Evolutionary conservation across 2,329 filamentous ascomycete genomes (phyloP), one percentile per base, ranked within the genome.

Genomic region (Fusarium torreyae): DNA sequence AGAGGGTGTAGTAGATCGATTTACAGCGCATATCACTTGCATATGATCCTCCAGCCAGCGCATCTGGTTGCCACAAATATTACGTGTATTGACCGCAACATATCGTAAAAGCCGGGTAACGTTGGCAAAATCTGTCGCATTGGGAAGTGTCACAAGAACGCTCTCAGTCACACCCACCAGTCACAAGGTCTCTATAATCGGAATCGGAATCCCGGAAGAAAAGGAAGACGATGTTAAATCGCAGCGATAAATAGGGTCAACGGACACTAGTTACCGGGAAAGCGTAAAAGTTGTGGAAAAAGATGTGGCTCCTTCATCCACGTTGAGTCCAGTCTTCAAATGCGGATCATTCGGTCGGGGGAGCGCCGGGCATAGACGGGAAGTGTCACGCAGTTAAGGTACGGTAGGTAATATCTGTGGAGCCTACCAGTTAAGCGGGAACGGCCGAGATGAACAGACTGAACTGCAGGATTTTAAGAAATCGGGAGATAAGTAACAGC

Each of bases 291-390:
- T 33, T 50, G 22, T 39, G 22, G 31, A n/a, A n/a, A 22, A 18
- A 33, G 18, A 38, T 50, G 22, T 39, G 22, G 14, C 31, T 38
- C 20, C 9, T 26, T 51, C 38, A 13, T 36, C 42, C 36, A 33
- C n/a, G 28, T 38, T 18, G 34, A 18, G 14, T 22, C 10, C 24
- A 33, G 20, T 57, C 14, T 50, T 26, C 15, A 20, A 17, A 46
- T 56, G 43, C 53, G 63, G 57, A 70, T 57, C 53, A 60, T 44
- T 40, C 57, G 57, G 54, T 14, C 13, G 40, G 36, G 48, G 43
- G 42, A 45, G 15, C 24, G 51, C 15, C n/a, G 51, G 22, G 18
- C 38, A 40, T 42, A 18, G 40, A 39, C 45, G 20, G 34, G 45
- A 56, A 48, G 43, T 43, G 40, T 10, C 43, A 50, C 42, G 44